phyloP scores from a whole-genome alignment of 371 early-diverging fungal species.

The Lichtheimia corymbifera region DNA sequence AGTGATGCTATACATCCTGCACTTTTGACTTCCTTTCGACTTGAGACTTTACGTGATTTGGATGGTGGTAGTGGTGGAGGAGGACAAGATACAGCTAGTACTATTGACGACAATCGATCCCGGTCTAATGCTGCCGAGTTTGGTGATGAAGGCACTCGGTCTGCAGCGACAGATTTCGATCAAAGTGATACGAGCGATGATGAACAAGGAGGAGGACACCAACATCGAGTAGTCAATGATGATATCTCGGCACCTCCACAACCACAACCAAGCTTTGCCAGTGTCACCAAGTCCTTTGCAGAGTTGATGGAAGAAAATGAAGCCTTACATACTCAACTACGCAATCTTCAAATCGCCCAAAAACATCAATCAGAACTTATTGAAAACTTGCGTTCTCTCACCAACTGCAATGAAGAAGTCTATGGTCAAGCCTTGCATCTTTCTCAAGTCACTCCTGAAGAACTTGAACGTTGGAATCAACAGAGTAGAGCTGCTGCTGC shows the following conservation, averaged over 20 bases:
- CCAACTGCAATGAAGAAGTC: constrained; percentile 35
- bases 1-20: constrained; percentile 4
- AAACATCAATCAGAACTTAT: constrained; percentile 49
- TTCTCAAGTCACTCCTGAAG: constrained; percentile 27
- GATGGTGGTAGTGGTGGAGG: constrained; percentile 8
- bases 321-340: constrained; percentile 38
- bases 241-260: constrained; percentile 53
- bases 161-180: constrained; percentile 45
- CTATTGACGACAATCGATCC: constrained; percentile 43
- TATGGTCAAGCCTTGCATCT: constrained; percentile 37
- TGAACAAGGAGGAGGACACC: constrained; percentile 22
- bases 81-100: constrained; percentile 15
- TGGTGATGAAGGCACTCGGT: constrained; percentile 51
- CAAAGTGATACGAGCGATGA: constrained; percentile 38
- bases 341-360: constrained; percentile 36
- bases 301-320: constrained; percentile 54
- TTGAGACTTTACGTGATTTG: constrained; percentile 28
- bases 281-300: constrained; percentile 46
- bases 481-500: constrained; percentile 6
- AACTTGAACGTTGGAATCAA: constrained; percentile 18
- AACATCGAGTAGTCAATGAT: constrained; percentile 41
- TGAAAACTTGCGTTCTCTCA: constrained; percentile 36
- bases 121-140: constrained; percentile 53
- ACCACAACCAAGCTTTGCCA: constrained; percentile 52
- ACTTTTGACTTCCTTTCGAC: constrained; percentile 10